Conservation (phyloP, 2,329 filamentous ascomycete species). For the Diplodia scrobiculata region DNA sequence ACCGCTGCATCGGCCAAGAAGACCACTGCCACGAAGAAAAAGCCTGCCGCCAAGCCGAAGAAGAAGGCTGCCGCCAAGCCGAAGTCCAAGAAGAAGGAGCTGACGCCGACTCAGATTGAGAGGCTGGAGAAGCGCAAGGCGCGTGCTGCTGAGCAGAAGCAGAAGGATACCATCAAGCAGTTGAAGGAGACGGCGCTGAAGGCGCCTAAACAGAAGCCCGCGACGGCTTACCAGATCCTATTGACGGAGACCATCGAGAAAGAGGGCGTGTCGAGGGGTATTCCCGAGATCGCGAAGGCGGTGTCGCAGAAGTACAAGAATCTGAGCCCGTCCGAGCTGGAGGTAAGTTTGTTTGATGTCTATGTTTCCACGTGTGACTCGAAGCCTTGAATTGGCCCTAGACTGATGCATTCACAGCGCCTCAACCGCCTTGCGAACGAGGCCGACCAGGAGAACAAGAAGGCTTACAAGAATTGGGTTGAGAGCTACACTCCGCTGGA, state of each 20-base stretch:
- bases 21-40: conserved; percentile 28
- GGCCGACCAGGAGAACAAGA: conserved; percentile 49
- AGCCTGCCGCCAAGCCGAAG: conserved; percentile 35
- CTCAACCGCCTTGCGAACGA: conserved; percentile 56
- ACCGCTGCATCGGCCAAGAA: conserved; percentile 14
- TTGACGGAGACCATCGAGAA: not conserved
- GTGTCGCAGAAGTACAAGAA: conserved; percentile 35
- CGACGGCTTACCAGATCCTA: conserved; percentile 32
- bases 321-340: conserved; percentile 41
- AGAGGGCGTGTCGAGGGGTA: not conserved
- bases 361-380: not conserved
- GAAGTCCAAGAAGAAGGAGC: conserved; percentile 33
- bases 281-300: conserved; percentile 34
- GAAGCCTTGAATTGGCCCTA: not conserved
- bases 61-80: conserved; percentile 32
- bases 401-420: conserved; percentile 46
- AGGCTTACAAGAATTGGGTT: conserved; percentile 58
- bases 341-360: conserved; percentile 35
- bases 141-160: conserved; percentile 39
- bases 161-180: conserved; percentile 34
- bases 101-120: conserved; percentile 33
- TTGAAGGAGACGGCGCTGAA: conserved; percentile 45
- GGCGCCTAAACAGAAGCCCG: conserved; percentile 36
- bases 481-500: conserved; percentile 57
- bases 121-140: conserved; percentile 35